Base-by-base conservation (phyloP, 371 early-diverging fungal genomes). In the Fennellomyces sp. region DNA sequence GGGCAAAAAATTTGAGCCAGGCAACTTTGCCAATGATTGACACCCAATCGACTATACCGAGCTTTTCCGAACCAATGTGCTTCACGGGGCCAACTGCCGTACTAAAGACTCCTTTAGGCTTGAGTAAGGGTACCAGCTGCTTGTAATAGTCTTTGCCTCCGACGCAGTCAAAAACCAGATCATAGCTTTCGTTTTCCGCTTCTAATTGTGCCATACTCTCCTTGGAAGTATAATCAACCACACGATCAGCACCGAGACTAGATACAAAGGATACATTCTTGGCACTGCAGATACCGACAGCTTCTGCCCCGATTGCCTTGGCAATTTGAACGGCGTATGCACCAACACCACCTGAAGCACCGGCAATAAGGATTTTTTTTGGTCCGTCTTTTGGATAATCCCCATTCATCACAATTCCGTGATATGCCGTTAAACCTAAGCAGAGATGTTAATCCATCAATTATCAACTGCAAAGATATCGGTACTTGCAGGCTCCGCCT, bases 261-360 rank as follows among this genome's bases (percentile, higher is more conserved):
- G 70, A 67, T n/a, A 86, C 84, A 31, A 81, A 64, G 25, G 75
- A 75, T 11, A 69, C 69, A 39, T 86, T 85, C 30, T 63, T 71
- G 1, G 63, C 68, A 27, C 85, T 84, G 48, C 88, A 86, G 15
- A 88, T 80, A 17, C 75, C 91, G 1, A 82, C 78, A 0, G 87
- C 88, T 21, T 75, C 42, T 1, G 86, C 86, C 7, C 77, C 72
- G 17, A 73, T 30, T 1, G 71, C 65, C 49, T 87, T 88, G 23
- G 85, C 90, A 2, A 88, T 21, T 61, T 91, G 91, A 6, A 89
- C 77, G 5, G 73, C 86, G 49, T 76, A 84, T 2, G 72, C 68
- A 1, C 89, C 91, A 41, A 83, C 76, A 38, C 85, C 86, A 8
- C 86, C 86, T 13, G 81, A 75, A 2, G 85, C 85, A 35, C 86